Conservation (phyloP, 2,329 filamentous ascomycete species). For the Trichoderma sp. region DNA sequence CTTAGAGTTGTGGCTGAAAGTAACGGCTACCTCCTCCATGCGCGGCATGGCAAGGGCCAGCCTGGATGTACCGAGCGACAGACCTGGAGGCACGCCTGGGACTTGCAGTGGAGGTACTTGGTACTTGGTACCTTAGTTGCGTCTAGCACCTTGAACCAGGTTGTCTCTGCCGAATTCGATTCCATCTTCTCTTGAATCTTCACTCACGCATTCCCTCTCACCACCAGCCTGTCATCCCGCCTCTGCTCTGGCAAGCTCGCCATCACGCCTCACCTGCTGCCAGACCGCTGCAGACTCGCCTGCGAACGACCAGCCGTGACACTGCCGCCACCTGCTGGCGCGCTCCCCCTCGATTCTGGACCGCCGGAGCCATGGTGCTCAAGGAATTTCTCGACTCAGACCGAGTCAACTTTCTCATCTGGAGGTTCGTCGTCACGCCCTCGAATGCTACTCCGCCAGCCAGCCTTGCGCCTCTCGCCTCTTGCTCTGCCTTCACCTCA, state of each 20-base stretch:
- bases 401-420: conserved; percentile 70
- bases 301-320: conserved; percentile 34
- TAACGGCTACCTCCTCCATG: conserved; percentile 9
- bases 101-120: no score
- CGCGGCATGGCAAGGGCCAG: conserved; percentile 23
- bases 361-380: conserved; percentile 48
- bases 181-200: conserved; percentile 35
- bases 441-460: conserved; percentile 7
- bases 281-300: conserved; percentile 26
- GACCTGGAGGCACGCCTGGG: conserved; percentile 16
- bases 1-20: neutral
- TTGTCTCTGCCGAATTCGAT: conserved; percentile 30
- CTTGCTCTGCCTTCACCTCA: no score
- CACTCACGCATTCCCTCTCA: conserved; percentile 29
- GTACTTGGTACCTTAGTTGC: no score
- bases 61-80: conserved; percentile 26
- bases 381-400: conserved; percentile 67
- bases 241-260: conserved; percentile 19
- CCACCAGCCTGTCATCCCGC: conserved; percentile 15
- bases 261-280: conserved; percentile 23
- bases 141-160: no score
- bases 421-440: conserved; percentile 58
- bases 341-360: conserved; percentile 26
- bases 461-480: conserved; percentile 27
- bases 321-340: conserved; percentile 41